Evolutionary conservation across 2,329 filamentous ascomycete genomes (phyloP), one percentile per base, ranked within the genome.

Genomic region (Penicillium sp.): DNA sequence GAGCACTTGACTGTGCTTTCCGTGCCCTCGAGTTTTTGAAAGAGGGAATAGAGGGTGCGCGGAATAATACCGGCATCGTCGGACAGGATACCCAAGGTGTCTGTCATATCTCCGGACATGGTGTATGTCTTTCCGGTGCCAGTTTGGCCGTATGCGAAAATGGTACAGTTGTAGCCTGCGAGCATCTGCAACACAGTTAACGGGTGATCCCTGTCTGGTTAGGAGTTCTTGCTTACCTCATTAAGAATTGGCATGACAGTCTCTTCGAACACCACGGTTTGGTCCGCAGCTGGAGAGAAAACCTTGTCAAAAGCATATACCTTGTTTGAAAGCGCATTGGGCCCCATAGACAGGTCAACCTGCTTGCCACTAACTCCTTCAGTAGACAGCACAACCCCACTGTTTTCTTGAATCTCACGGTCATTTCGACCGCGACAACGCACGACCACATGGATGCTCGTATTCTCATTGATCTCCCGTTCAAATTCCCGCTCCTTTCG

Each of bases 51-150:
- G 0, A 99, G 80, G 0, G 93, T 91, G 49, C 96, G 88, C 24
- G 96, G 96, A 60, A 99, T 95, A 66, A 99, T 98, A 67, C 95
- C 95, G 27, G 96, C 95, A 39, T 87, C 89, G 71, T 98, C 95
- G 1, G 93, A 93, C 14, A 96, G 82, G 58, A 96, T 87, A 1
- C 93, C 91, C 37, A 92, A 77, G 0, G 87, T 91, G 66, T 97
- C 90, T 14, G 85, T 90, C 86, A 99, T 97, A 74, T 99, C 93
- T 54, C 95, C 95, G 0, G 93, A 96, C 95, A 99, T 99, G 24
- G 95, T 99, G 76, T 99, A 99, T 14, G 95, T 99, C 76, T 99
- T 99, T 67, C 95, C 95, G 0, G 95, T 99, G 45, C 95, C 95
- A 0, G 95, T 99, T 74, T 99, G 95, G 26, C 95, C 95, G 73